Conservation (phyloP, 768 basidiomycete genomes). For the Suillus decipiens region DNA sequence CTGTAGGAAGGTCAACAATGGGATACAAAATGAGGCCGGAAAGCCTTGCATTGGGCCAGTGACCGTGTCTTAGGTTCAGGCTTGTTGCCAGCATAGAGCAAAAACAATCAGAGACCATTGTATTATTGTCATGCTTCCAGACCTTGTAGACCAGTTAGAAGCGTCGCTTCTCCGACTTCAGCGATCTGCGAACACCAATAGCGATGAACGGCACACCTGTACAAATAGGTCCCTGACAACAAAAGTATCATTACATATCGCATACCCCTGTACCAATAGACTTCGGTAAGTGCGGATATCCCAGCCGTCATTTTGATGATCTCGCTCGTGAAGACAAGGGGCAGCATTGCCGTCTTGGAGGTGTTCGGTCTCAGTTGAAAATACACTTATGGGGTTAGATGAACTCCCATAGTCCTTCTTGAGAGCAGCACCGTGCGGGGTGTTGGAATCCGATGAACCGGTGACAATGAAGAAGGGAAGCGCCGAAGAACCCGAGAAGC, state of each 20-base stretch:
- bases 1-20: slow-evolving; percentile 18
- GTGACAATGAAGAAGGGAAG: no score
- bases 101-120: not conserved
- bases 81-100: slow-evolving; percentile 67
- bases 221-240: slow-evolving; percentile 8
- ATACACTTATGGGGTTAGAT: slow-evolving; percentile 42
- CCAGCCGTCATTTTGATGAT: slow-evolving; percentile 67
- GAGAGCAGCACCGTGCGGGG: slow-evolving; percentile 49
- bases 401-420: slow-evolving; percentile 44
- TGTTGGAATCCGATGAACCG: no score
- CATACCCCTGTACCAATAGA: slow-evolving; percentile 66
- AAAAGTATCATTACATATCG: not conserved
- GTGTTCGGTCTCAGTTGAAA: not conserved
- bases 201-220: slow-evolving; percentile 59
- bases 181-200: slow-evolving; percentile 57
- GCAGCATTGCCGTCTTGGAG: slow-evolving; percentile 63
- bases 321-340: slow-evolving; percentile 63
- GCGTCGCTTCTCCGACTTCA: slow-evolving; percentile 56
- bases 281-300: slow-evolving; percentile 56
- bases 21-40: no score
- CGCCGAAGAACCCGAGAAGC: no score
- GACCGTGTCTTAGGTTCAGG: slow-evolving; percentile 59
- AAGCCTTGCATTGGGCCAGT: slow-evolving; percentile 26
- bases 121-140: not conserved
- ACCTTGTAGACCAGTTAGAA: slow-evolving; percentile 61